Conservation (phyloP, 768 basidiomycete species). For the Austroboletus eburneus region DNA sequence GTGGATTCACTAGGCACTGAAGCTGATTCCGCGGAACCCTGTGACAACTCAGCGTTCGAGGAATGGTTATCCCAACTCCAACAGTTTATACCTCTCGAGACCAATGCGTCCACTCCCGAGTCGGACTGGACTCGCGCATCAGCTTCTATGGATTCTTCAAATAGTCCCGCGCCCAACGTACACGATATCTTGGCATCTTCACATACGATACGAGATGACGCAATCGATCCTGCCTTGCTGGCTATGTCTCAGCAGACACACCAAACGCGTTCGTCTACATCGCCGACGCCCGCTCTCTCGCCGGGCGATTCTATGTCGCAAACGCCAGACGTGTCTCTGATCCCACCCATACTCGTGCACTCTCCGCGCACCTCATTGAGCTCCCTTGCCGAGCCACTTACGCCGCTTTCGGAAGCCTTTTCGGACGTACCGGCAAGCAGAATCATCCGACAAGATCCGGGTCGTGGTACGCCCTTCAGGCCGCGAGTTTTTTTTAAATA, state of each 20-base stretch:
- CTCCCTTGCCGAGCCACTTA: slow-evolving; percentile 26
- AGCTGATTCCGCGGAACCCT: slow-evolving; percentile 3
- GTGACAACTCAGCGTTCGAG: slow-evolving; percentile 42
- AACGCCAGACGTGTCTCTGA: slow-evolving; percentile 2
- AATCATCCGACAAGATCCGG: slow-evolving; percentile 1
- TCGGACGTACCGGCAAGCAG: slow-evolving; percentile 5
- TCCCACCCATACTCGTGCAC: slow-evolving; percentile 18
- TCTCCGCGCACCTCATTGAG: slow-evolving; percentile 32
- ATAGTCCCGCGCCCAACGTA: not conserved
- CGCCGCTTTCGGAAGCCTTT: slow-evolving; percentile 19
- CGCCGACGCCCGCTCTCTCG: not conserved
- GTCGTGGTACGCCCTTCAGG: slow-evolving; percentile 7
- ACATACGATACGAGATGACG: slow-evolving; percentile 15
- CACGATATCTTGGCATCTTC: not conserved
- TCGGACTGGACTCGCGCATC: slow-evolving; percentile 4
- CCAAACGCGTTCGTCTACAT: slow-evolving; percentile 1
- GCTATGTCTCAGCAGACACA: slow-evolving; percentile 22
- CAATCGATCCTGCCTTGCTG: slow-evolving; percentile 32
- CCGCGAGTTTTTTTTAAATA: too few species aligned
- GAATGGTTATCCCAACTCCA: slow-evolving; percentile 52
- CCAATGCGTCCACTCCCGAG: slow-evolving; percentile 7
- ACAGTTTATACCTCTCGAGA: slow-evolving; percentile 34
- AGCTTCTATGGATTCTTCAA: slow-evolving; percentile 1
- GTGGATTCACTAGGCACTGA: slow-evolving; percentile 9
- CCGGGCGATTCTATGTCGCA: slow-evolving; percentile 2